A percentile compares a stretch with the other conserved stretches of the same genome.
Conservation (phyloP, 2,329 filamentous ascomycete genomes). For the Sporothrix sp. region DNA sequence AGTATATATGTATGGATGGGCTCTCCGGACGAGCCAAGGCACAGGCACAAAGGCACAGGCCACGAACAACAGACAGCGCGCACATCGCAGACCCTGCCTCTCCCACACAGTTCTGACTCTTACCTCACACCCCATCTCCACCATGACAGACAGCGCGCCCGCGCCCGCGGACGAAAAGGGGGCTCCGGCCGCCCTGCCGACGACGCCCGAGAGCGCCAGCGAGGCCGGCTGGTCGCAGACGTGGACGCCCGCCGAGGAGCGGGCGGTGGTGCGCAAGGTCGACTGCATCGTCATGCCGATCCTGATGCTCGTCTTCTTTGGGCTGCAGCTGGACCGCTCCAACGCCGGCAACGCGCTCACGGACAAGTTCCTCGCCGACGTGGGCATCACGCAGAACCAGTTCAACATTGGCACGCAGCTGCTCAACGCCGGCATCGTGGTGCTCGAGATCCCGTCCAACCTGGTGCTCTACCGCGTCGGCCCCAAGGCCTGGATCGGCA, state of each 20-base stretch:
- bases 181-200: background rate
- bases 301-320: conserved; percentile 34
- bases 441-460: conserved; percentile 30
- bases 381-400: conserved; percentile 33
- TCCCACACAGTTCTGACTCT: background rate
- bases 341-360: conserved; percentile 27
- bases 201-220: background rate
- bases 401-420: conserved; percentile 38
- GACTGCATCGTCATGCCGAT: conserved; percentile 35
- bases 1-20: too few relatives aligned
- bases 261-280: conserved; percentile 16
- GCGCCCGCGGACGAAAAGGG: background rate
- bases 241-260: conserved; percentile 10
- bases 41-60: too few relatives aligned
- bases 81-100: too few relatives aligned
- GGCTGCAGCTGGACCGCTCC: conserved; percentile 31
- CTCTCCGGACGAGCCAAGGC: too few relatives aligned
- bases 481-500: conserved; percentile 43
- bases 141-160: background rate
- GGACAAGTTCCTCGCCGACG: conserved; percentile 19
- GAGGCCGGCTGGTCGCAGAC: conserved; percentile 3
- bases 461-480: conserved; percentile 37
- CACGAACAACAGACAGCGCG: too few relatives aligned
- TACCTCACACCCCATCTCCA: background rate
- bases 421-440: conserved; percentile 20